Percentiles rank a stretch among this genome's conserved stretches.
phyloP scores from a whole-genome alignment of 805 yeast genomes.

The Torulaspora franciscae region DNA sequence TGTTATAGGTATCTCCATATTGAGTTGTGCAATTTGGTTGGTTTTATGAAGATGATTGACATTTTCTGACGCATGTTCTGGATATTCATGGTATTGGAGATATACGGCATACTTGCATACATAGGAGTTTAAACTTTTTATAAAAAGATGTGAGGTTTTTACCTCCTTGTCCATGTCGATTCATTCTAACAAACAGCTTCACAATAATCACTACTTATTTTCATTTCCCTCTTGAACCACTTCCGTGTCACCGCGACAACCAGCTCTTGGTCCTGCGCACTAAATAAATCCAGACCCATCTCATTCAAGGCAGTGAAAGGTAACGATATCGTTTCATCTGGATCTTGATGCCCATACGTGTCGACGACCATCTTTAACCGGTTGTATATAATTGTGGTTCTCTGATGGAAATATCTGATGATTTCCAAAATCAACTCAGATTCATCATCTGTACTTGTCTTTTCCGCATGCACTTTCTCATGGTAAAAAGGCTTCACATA shows the following conservation, averaged over 20 bases:
- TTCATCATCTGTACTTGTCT: conserved; percentile 7
- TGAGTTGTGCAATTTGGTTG: conserved; percentile 45
- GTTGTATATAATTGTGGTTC: conserved; percentile 16
- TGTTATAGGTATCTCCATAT: conserved; percentile 44
- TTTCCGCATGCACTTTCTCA: conserved; percentile 4
- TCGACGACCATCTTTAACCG: conserved; percentile 17
- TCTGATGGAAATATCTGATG: conserved; percentile 21
- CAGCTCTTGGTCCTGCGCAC: conserved; percentile 29
- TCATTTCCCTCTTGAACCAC: conserved; percentile 23
- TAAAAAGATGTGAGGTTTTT: not conserved
- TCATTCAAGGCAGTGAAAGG: conserved; percentile 21
- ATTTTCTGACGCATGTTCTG: not conserved
- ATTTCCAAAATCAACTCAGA: conserved; percentile 13
- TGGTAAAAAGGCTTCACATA: conserved; percentile 28
- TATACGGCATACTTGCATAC: not conserved
- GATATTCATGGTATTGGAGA: not conserved
- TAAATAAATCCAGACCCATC: conserved; percentile 34
- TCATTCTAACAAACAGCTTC: conserved; percentile 7
- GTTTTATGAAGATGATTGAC: conserved; percentile 24
- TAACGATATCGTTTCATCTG: conserved; percentile 14
- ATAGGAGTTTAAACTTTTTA: not conserved
- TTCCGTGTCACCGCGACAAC: conserved; percentile 18
- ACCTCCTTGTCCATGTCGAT: not conserved
- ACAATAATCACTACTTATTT: conserved; percentile 10
- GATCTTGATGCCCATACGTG: conserved; percentile 12